A percentile compares a stretch with the other conserved stretches of the same genome.
Conservation (phyloP, 1,139 yeast species). For the Blastobotrys indianensis region DNA sequence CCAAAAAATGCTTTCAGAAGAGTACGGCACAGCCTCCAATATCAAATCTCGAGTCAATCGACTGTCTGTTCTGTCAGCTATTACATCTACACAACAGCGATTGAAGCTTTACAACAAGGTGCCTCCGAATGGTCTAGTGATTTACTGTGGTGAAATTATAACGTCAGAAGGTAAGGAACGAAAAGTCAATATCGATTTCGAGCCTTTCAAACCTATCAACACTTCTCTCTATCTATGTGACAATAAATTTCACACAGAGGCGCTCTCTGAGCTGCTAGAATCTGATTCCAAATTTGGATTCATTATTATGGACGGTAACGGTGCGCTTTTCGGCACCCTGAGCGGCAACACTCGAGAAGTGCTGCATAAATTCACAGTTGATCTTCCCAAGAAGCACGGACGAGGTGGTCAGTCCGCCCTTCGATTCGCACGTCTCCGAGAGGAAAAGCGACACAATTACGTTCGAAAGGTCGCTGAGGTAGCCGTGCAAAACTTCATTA, state of each 20-base stretch:
- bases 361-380: slow-evolving; percentile 92
- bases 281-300: slow-evolving; percentile 95
- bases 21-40: slow-evolving; percentile 97
- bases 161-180: slow-evolving; percentile 97
- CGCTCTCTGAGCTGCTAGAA: slow-evolving; percentile 86
- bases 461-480: slow-evolving; percentile 97
- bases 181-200: slow-evolving; percentile 90
- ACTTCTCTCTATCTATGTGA: slow-evolving; percentile 94
- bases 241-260: slow-evolving; percentile 97
- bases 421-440: slow-evolving; percentile 98
- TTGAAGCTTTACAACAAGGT: slow-evolving; percentile 82
- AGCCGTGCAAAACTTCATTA: slow-evolving; percentile 93
- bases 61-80: slow-evolving; percentile 89
- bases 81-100: slow-evolving; percentile 96
- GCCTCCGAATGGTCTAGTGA: slow-evolving; percentile 89
- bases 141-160: slow-evolving; percentile 96
- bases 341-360: slow-evolving; percentile 96
- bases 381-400: slow-evolving; percentile 98
- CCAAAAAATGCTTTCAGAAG: slow-evolving; percentile 93
- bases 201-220: slow-evolving; percentile 97
- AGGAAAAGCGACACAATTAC: slow-evolving; percentile 97
- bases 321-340: slow-evolving; percentile 91
- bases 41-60: slow-evolving; percentile 96
- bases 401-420: slow-evolving; percentile 99
- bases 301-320: slow-evolving; percentile 99